Percentiles rank a stretch among this genome's conserved stretches.
phyloP scores from a whole-genome alignment of 805 yeast species.

The Pichia nanzhaoensis region DNA sequence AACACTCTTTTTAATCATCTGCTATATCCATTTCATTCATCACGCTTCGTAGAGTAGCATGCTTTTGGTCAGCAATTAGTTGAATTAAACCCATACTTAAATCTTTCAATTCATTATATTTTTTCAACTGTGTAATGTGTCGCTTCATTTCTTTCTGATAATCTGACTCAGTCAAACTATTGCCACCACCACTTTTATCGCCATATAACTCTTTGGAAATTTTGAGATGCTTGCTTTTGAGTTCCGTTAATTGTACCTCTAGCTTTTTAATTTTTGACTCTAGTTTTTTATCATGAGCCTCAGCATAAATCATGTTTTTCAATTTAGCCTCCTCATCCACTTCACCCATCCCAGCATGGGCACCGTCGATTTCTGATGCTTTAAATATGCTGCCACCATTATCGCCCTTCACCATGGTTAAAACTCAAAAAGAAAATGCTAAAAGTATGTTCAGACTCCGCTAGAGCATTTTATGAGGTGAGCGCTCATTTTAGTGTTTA shows the following conservation, averaged over 20 bases:
- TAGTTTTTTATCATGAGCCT: conserved; percentile 31
- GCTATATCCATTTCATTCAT: conserved; percentile 45
- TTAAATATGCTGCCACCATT: too few relatives aligned
- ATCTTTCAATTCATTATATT: conserved; percentile 60
- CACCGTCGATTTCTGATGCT: too few relatives aligned
- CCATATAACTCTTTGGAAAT: conserved; percentile 14
- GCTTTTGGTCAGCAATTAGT: conserved; percentile 54
- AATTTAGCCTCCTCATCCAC: background rate
- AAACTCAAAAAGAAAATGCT: too few relatives aligned
- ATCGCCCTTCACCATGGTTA: too few relatives aligned
- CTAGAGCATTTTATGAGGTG: too few relatives aligned
- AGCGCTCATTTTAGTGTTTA: too few relatives aligned
- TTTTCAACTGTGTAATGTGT: conserved; percentile 47
- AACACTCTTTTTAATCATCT: conserved; percentile 11
- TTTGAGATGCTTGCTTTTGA: conserved; percentile 17
- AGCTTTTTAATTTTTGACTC: conserved; percentile 39
- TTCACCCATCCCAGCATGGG: too few relatives aligned
- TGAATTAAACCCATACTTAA: conserved; percentile 50
- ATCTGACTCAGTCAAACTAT: conserved; percentile 7
- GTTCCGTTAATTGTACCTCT: conserved; percentile 34
- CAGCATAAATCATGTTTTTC: background rate
- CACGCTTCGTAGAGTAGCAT: conserved; percentile 39
- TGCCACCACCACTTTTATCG: conserved; percentile 6
- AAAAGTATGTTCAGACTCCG: too few relatives aligned
- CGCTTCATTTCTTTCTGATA: conserved; percentile 36